Evolutionary conservation across 163 green algal species (phyloP).

Genomic region (Scenedesmus sp.): DNA sequence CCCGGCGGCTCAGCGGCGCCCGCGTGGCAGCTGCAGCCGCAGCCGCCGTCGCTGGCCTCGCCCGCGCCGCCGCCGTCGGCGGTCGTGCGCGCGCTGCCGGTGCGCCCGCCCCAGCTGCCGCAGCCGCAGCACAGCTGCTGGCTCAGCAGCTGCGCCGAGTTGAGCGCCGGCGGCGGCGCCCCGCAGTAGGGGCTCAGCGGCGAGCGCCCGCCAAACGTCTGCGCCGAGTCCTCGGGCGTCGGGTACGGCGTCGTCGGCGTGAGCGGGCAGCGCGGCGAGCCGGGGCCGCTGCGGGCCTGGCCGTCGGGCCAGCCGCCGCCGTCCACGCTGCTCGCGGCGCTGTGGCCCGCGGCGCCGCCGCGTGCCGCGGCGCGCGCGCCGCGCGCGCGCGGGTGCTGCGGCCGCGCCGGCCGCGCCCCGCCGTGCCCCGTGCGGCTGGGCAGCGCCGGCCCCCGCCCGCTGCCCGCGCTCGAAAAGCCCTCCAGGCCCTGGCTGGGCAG

Average conservation of each 20-base stretch:
- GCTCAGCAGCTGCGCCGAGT: neutral
- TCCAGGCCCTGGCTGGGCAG: too few species aligned
- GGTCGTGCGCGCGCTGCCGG: neutral
- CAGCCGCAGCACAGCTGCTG: slow-evolving; percentile 4
- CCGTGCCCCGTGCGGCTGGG: neutral
- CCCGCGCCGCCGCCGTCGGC: neutral
- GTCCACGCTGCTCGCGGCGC: too few species aligned
- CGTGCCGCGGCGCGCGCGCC: neutral
- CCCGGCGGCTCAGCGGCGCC: too few species aligned
- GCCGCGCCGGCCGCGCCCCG: neutral
- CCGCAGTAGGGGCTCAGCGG: neutral
- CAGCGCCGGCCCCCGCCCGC: neutral
- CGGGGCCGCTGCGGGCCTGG: neutral
- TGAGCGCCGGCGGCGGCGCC: neutral
- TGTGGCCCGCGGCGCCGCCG: neutral
- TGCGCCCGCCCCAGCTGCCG: neutral
- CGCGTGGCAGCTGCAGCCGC: too few species aligned
- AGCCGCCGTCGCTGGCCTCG: neutral
- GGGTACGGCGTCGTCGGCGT: slow-evolving; percentile 34
- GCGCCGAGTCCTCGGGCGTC: slow-evolving; percentile 37
- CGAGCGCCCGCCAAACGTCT: slow-evolving; percentile 26
- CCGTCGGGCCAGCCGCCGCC: too few species aligned
- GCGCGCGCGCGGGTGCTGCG: neutral
- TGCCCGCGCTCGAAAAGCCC: neutral
- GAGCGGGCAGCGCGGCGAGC: neutral